Evolutionary conservation across 805 yeast genomes (phyloP).

Genomic region (Yamadazyma takamatsuzukensis): DNA sequence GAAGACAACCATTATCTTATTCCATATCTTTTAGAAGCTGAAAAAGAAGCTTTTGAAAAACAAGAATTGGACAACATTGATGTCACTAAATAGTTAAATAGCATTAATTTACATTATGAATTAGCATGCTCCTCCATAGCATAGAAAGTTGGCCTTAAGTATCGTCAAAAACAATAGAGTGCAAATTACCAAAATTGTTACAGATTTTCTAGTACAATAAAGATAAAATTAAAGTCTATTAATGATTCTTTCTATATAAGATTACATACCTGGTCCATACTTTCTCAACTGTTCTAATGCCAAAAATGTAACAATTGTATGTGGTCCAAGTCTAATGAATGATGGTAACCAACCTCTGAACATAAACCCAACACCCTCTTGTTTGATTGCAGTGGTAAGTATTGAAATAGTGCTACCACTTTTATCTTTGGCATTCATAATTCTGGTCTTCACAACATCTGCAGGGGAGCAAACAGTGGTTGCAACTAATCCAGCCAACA

Average conservation of each 20-base stretch:
- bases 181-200: too few relatives aligned
- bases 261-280: constrained; percentile 45
- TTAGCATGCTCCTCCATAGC: too few relatives aligned
- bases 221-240: background rate
- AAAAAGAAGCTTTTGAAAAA: constrained; percentile 86
- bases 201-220: too few relatives aligned
- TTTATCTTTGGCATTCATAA: constrained; percentile 63
- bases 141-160: too few relatives aligned
- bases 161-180: too few relatives aligned
- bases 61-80: constrained; percentile 80
- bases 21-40: constrained; percentile 91
- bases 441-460: constrained; percentile 84
- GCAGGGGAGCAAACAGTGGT: constrained; percentile 93
- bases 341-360: constrained; percentile 92
- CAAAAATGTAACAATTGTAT: constrained; percentile 64
- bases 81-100: constrained; percentile 18
- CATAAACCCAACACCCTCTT: constrained; percentile 76
- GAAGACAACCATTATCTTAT: constrained; percentile 80
- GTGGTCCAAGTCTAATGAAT: constrained; percentile 82
- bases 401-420: constrained; percentile 48
- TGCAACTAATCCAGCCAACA: constrained; percentile 82
- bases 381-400: constrained; percentile 50
- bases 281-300: constrained; percentile 65
- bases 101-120: too few relatives aligned
- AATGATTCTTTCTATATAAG: background rate